phyloP scores from a whole-genome alignment of 441 rosid genomes.

The Populus hybrid region DNA sequence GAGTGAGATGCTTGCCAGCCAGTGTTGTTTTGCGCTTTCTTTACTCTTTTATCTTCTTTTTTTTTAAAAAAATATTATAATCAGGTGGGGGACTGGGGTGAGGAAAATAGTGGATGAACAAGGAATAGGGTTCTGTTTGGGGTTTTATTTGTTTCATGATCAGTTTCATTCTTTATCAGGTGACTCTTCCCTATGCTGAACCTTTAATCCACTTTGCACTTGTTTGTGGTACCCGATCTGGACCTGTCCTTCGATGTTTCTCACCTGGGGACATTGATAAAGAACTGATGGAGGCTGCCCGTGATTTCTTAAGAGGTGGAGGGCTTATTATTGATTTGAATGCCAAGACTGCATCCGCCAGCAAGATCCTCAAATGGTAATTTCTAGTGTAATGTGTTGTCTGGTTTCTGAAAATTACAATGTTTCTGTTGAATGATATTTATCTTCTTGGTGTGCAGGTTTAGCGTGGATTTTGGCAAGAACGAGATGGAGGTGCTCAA shows the following conservation, averaged over 20 bases:
- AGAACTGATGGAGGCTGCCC: slow-evolving; percentile 76
- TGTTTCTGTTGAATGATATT: slow-evolving; percentile 3
- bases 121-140: neutral
- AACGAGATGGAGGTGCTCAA: slow-evolving; percentile 65
- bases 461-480: slow-evolving; percentile 70
- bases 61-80: neutral
- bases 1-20: neutral
- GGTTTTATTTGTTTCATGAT: neutral
- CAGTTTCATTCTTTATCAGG: slow-evolving; percentile 30
- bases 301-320: slow-evolving; percentile 60
- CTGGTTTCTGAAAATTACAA: neutral
- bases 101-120: neutral
- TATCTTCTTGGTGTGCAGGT: slow-evolving; percentile 38
- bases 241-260: slow-evolving; percentile 75
- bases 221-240: slow-evolving; percentile 72
- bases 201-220: slow-evolving; percentile 72
- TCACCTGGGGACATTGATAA: slow-evolving; percentile 68
- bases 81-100: neutral
- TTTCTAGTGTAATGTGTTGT: slow-evolving; percentile 22
- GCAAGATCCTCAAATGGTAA: slow-evolving; percentile 73
- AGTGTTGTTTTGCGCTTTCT: no score
- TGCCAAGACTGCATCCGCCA: slow-evolving; percentile 49
- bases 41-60: neutral
- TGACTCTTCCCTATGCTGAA: slow-evolving; percentile 48
- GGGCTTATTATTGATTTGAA: slow-evolving; percentile 60